A percentile compares a stretch with the other conserved stretches of the same genome.
These are phyloP conservation scores for Globisporangium heterothallicum DNA, from an alignment of 352 stramenopile species.

Conservation along the genomic window DNA sequence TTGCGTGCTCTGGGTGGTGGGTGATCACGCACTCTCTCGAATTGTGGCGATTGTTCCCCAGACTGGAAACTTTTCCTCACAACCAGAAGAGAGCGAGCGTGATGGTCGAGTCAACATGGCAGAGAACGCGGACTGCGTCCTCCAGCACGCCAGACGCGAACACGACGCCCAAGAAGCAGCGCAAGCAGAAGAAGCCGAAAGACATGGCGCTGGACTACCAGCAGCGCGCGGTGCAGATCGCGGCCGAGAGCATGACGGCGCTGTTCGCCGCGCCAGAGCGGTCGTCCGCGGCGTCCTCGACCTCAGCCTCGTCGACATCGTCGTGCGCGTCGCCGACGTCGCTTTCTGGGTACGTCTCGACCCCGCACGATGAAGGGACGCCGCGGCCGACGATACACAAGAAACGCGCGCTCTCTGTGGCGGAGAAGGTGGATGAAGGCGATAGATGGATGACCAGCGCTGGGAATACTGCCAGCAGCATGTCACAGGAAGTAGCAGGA, in stretches of 20 bases:
- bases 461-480: no score
- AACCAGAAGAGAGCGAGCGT: neutral
- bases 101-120: neutral
- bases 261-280: slow-evolving; percentile 5
- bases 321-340: neutral
- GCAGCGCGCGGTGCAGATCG: slow-evolving; percentile 9
- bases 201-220: slow-evolving; percentile 4
- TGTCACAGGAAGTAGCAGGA: no score
- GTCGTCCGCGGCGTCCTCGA: neutral
- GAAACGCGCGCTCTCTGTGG: neutral
- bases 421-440: no score
- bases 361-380: neutral
- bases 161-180: neutral
- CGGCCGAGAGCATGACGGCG: slow-evolving; percentile 10
- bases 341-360: neutral
- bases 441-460: no score
- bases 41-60: no score
- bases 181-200: neutral
- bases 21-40: no score
- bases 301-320: neutral
- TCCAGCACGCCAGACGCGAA: no score
- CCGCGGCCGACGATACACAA: neutral
- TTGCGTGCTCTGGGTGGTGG: no score
- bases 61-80: no score
- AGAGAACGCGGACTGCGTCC: no score